phyloP scores from a whole-genome alignment of 225 moss, liverwort and hornwort genomes.

The Pseudoscleropodium purum region DNA sequence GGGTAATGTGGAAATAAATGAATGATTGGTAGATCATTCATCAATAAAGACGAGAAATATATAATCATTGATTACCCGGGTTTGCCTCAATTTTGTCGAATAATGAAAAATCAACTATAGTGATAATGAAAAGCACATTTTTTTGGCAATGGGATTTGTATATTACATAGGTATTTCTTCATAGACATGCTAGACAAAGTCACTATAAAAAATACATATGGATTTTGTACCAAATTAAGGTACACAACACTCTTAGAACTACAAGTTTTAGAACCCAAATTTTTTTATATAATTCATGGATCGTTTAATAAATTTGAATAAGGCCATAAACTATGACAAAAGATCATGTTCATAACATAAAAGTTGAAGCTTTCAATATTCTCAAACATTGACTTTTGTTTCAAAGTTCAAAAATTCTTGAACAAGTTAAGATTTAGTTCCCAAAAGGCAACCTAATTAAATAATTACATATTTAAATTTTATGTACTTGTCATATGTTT shows the following conservation, averaged over 20 bases:
- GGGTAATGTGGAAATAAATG: too few relatives aligned
- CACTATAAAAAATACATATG: background rate
- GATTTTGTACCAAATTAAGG: background rate
- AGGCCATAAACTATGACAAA: background rate
- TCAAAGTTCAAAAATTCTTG: background rate
- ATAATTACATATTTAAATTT: too few relatives aligned
- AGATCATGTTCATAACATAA: accelerated
- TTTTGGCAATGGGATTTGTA: background rate
- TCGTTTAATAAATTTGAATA: background rate
- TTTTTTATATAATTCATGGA: background rate
- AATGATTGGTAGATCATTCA: background rate
- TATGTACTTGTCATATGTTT: too few relatives aligned
- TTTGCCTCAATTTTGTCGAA: accelerated
- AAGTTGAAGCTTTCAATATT: too few relatives aligned
- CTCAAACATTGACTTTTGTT: background rate
- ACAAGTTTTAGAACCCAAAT: too few relatives aligned
- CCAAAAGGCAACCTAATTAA: background rate
- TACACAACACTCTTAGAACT: background rate
- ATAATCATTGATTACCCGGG: accelerated
- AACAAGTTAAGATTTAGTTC: background rate
- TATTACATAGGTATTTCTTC: background rate
- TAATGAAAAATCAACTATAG: background rate
- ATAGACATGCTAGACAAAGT: background rate
- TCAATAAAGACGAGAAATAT: background rate
- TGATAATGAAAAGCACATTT: background rate